phyloP scores from a whole-genome alignment of 2,329 filamentous ascomycete species.

The Curvularia hawaiiensis region DNA sequence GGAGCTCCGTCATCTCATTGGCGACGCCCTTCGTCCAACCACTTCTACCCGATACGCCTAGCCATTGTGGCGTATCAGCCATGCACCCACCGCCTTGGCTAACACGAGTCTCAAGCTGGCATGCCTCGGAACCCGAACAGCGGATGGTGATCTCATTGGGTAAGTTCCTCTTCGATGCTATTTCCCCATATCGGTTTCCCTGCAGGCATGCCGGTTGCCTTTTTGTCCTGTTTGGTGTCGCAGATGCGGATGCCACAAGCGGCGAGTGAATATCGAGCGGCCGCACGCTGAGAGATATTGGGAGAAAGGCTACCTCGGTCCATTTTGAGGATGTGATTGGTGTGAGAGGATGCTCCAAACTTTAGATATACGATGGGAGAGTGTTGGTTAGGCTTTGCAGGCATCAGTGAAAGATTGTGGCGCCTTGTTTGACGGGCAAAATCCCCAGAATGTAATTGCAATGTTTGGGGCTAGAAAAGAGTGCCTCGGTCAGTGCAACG shows the following conservation, averaged over 20 bases:
- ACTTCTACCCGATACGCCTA: not conserved
- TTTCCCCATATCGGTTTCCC: not conserved
- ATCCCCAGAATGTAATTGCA: not conserved
- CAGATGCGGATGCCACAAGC: not conserved
- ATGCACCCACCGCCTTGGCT: constrained; percentile 9
- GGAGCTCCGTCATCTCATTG: not conserved
- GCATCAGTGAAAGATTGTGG: not conserved
- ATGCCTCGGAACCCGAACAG: constrained; percentile 16
- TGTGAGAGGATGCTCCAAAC: not conserved
- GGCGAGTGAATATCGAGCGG: not conserved
- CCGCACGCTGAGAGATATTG: not conserved
- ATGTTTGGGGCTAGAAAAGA: not conserved
- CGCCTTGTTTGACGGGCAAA: not conserved
- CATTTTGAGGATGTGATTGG: not conserved
- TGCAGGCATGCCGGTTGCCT: not conserved
- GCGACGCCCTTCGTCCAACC: not conserved
- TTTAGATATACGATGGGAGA: not conserved
- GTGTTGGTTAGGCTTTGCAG: no score
- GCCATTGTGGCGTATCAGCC: constrained; percentile 7
- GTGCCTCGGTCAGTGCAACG: constrained; percentile 6
- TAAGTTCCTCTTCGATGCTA: not conserved
- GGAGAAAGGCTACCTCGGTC: constrained; percentile 6
- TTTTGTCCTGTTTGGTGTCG: not conserved
- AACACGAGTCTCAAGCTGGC: not conserved
- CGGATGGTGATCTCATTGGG: constrained; percentile 6